Evolutionary conservation across 176 grass and related monocot genomes (phyloP), one percentile per base, ranked within the genome.

Genomic region (Cenchrus purpureus): DNA sequence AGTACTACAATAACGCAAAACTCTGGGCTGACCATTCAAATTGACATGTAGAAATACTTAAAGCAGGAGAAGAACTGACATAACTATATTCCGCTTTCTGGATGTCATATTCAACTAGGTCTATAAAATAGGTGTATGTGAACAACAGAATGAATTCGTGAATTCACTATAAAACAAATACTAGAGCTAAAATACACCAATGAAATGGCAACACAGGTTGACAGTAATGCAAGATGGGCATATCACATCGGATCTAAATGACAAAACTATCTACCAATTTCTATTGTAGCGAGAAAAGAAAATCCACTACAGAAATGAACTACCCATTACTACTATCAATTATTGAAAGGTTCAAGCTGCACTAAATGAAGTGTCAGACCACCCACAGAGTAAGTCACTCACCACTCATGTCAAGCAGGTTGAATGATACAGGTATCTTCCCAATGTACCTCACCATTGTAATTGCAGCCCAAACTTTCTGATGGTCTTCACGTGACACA

Each of bases 381-480:
- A 69, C 17, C 12, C 10, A 87, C 10, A 81, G 5, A 12, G 13
- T 48, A n/a, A 50, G 51, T 25, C 15, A 42, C 92, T 95, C 45
- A 97, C 90, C 95, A 68, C 95, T 93, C 82, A 91, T 54, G n/a
- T 95, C 91, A 28, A 92, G 74, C 76, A 95, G 81, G 82, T 93
- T 95, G 86, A 97, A 93, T 2, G 87, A 80, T 65, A 92, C 82
- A 7, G 88, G 82, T 5, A 78, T 89, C 62, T 83, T 97, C 50
- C 86, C 90, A 80, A 92, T 97, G 76, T 53, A 87, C 32, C 78
- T 86, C 9, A 92, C 77, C 92, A 95, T 86, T 53, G 88, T 94
- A 34, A 91, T 88, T 86, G 92, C 88, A 69, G 90, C 78, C 88
- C 90, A 97, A 11, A 89, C 80, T 78, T 92, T 94, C 79, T 89